Percentiles rank a stretch among this genome's conserved stretches.
Conservation (phyloP, 1,139 yeast genomes). For the Diutina scorzettiae region DNA sequence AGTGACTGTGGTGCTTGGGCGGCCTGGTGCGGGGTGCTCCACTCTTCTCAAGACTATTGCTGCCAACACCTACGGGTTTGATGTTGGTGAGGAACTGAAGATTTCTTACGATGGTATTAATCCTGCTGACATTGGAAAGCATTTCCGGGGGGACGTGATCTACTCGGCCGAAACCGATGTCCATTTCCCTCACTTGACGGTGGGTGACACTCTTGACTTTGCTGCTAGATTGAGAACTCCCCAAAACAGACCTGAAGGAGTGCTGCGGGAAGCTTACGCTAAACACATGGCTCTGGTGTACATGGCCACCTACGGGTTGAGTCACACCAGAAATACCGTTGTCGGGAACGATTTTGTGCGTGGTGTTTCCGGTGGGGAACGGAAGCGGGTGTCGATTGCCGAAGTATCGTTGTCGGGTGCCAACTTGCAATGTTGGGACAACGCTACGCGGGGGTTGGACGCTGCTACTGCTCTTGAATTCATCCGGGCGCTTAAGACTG, state of each 20-base stretch:
- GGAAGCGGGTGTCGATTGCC: constrained; percentile 72
- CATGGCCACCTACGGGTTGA: constrained; percentile 61
- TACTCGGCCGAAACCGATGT: constrained; percentile 63
- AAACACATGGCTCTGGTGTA: constrained; percentile 50
- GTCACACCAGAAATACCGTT: constrained; percentile 55
- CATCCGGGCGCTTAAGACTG: constrained; percentile 51
- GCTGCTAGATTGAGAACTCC: constrained; percentile 62
- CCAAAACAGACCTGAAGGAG: constrained; percentile 27
- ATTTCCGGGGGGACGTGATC: constrained; percentile 58
- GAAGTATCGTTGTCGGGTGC: constrained; percentile 55
- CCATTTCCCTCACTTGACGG: constrained; percentile 65
- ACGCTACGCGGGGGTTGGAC: constrained; percentile 66
- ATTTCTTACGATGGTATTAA: constrained; percentile 39
- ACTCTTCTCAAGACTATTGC: constrained; percentile 25
- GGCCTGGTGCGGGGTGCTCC: constrained; percentile 28
- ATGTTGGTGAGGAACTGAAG: constrained; percentile 30
- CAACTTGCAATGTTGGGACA: constrained; percentile 61
- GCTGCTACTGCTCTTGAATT: constrained; percentile 72
- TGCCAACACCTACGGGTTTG: constrained; percentile 24
- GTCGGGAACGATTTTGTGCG: constrained; percentile 64
- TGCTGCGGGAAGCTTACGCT: constrained; percentile 42
- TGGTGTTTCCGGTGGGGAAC: constrained; percentile 81
- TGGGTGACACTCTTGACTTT: constrained; percentile 55
- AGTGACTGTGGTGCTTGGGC: constrained; percentile 24
- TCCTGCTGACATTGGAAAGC: constrained; percentile 32